Base-by-base conservation (phyloP, 2,329 filamentous ascomycete species). In the Colletotrichum somersetense region DNA sequence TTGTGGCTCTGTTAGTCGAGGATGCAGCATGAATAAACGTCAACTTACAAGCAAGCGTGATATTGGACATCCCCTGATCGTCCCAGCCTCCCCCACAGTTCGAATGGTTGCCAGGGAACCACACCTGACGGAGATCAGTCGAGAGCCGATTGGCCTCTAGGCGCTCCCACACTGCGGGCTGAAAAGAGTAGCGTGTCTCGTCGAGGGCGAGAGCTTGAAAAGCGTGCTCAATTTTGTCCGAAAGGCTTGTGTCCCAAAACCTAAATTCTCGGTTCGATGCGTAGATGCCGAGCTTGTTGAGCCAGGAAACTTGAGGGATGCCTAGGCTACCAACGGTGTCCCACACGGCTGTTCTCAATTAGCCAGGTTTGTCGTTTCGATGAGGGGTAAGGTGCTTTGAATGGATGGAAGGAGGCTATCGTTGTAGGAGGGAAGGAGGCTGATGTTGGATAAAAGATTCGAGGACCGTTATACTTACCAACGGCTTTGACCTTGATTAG, bases 91-190 rank as follows among this genome's bases (percentile, higher is more conserved):
- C 92, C 5, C 92, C 92, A 58, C 92, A 89, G 75, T 93, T 92
- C 14, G 86, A 89, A 77, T 95, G 92, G 62, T 88, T 89, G 8
- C 92, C 92, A 0, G 92, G 90, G 76, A 95, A 94, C 90, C 90
- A 91, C 16, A 87, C 85, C 73, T 87, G 86, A 38, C 85, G 81
- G 56, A 87, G 79, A 71, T 87, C 82, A 1, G 84, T 85, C 30
- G 78, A 80, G 18, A 79, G 76, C 46, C 78, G 79, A 40, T 83
- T 81, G 35, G 80, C 77, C 0, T 79, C 79, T 11, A 80, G 78
- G 26, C 84, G 81, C 74, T 88, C 85, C 88, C 87, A 90, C 1
- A 90, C 78, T 2, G 88, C 86, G 16, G 88, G 87, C n/a, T 79
- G 81, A 71, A 90, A 91, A 0, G 87, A 84, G 0, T 84, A 78